phyloP scores from a whole-genome alignment of 1,284 basidiomycete genomes.

The Trichosporon asahii region DNA sequence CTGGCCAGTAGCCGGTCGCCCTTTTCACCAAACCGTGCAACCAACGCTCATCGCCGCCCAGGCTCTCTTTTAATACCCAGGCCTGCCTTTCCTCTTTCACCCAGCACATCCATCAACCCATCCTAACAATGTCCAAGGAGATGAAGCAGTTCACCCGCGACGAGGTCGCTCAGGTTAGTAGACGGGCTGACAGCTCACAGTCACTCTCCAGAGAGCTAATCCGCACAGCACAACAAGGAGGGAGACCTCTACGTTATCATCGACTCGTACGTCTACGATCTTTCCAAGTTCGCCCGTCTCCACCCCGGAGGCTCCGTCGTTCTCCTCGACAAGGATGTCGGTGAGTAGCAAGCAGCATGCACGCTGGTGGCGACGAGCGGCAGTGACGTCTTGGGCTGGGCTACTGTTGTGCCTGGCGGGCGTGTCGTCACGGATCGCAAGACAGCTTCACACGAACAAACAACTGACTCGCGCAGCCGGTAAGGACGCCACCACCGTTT shows the following conservation, averaged over 20 bases:
- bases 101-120: slow-evolving; percentile 13
- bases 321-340: slow-evolving; percentile 65
- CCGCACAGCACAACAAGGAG: slow-evolving; percentile 67
- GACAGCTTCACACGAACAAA: not conserved
- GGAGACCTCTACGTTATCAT: slow-evolving; percentile 78
- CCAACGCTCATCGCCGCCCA: not conserved
- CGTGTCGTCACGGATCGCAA: not conserved
- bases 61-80: not conserved
- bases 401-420: not conserved
- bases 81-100: not conserved
- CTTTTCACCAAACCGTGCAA: not conserved
- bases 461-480: slow-evolving; percentile 52
- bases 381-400: not conserved
- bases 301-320: slow-evolving; percentile 79
- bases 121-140: slow-evolving; percentile 17
- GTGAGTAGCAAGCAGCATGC: not conserved
- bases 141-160: slow-evolving; percentile 49
- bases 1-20: slow-evolving; percentile 9
- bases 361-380: not conserved
- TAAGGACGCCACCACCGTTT: slow-evolving; percentile 78
- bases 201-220: not conserved
- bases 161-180: slow-evolving; percentile 54
- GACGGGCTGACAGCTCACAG: not conserved
- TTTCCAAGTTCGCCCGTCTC: slow-evolving; percentile 69
- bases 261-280: slow-evolving; percentile 76